These are phyloP conservation scores for Ramaria rubella DNA, from an alignment of 768 basidiomycete genomes.

Conservation along the genomic window DNA sequence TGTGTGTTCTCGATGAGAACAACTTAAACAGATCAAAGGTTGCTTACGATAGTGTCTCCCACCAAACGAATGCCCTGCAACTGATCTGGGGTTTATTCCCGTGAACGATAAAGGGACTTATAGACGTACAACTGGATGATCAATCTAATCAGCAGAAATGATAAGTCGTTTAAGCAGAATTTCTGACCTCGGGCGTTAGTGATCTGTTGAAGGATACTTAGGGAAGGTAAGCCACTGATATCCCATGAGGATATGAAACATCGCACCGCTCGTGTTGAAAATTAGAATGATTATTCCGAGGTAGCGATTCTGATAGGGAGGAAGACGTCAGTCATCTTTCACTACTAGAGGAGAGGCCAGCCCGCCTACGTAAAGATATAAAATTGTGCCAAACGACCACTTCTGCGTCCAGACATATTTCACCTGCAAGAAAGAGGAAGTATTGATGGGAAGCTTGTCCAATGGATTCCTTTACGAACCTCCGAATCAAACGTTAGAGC, in stretches of 20 bases:
- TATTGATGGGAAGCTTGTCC: too few species aligned
- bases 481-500: too few species aligned
- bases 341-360: neutral
- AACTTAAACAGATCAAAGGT: neutral
- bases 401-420: neutral
- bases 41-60: neutral
- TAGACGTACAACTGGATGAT: neutral
- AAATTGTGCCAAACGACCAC: neutral
- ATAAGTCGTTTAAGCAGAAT: neutral
- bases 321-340: too few species aligned
- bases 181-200: neutral
- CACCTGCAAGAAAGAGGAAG: too few species aligned
- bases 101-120: neutral
- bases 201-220: neutral
- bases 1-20: neutral
- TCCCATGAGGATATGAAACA: neutral
- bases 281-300: neutral
- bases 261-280: neutral
- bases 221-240: neutral
- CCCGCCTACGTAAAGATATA: neutral
- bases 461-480: too few species aligned
- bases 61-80: neutral
- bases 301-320: too few species aligned
- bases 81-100: neutral
- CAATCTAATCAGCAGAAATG: neutral